phyloP scores from a whole-genome alignment of 2,329 filamentous ascomycete species.

The Fusarium sp. region DNA sequence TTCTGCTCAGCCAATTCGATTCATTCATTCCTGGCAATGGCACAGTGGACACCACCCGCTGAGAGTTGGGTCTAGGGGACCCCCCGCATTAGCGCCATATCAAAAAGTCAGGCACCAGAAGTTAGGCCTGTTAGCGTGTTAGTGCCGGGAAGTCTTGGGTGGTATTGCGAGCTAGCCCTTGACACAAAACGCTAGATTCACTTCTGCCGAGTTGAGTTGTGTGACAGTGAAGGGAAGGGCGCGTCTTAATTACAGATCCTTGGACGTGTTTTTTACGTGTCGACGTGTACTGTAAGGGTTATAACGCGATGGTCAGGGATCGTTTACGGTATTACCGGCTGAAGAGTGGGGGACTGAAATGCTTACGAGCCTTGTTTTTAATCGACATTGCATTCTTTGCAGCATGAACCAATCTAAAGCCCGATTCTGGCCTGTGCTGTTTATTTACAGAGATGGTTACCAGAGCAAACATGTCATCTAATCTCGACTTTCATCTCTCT shows the following conservation, averaged over 20 bases:
- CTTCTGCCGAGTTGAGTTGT: not conserved
- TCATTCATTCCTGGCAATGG: constrained; percentile 34
- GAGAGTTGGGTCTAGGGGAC: constrained; percentile 11
- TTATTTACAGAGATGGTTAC: constrained; percentile 23
- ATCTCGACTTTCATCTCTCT: not conserved
- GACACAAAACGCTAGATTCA: constrained; percentile 8
- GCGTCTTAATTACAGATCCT: constrained; percentile 15
- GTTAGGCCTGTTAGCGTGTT: constrained; percentile 37
- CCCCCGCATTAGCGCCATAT: constrained; percentile 41
- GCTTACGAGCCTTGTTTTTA: not conserved
- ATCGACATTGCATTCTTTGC: not conserved
- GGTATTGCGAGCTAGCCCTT: not conserved
- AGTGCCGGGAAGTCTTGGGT: constrained; percentile 22
- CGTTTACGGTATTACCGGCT: constrained; percentile 19
- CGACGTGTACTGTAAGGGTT: not conserved
- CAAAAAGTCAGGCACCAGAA: constrained; percentile 33
- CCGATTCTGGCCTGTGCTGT: constrained; percentile 35
- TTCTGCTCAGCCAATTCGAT: constrained; percentile 21
- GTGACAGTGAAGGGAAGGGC: not conserved
- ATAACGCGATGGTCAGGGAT: not conserved
- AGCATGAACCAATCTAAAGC: constrained; percentile 4
- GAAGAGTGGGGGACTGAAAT: constrained; percentile 18
- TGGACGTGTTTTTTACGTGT: constrained; percentile 6
- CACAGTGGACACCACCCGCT: constrained; percentile 10
- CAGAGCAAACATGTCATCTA: constrained; percentile 11